Evolutionary conservation across 768 basidiomycete species (phyloP).

Genomic region (Botryobasidium botryosum): DNA sequence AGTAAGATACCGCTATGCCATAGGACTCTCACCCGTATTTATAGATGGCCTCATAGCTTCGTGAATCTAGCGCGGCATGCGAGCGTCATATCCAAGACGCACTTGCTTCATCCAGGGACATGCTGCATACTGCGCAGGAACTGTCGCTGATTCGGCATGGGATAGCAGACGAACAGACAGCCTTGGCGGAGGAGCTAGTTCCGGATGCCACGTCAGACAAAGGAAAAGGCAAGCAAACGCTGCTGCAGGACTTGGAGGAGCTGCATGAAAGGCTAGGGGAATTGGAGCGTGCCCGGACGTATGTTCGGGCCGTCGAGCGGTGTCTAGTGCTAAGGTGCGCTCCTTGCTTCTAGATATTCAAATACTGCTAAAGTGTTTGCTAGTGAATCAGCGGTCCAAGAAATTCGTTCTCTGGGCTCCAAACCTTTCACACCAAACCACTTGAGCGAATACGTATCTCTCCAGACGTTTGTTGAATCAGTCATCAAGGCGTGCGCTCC

Average conservation of each 20-base stretch:
- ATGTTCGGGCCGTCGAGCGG: constrained; percentile 57
- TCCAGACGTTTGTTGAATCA: constrained; percentile 43
- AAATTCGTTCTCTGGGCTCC: constrained; percentile 26
- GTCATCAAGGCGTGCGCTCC: constrained; percentile 26
- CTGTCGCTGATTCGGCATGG: constrained; percentile 61
- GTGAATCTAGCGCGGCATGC: too few relatives aligned
- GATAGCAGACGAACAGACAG: constrained; percentile 58
- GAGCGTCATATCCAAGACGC: too few relatives aligned
- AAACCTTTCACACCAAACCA: constrained; percentile 29
- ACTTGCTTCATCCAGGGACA: too few relatives aligned
- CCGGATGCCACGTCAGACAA: constrained; percentile 30
- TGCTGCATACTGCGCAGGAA: constrained; percentile 46
- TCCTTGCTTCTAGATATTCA: not conserved
- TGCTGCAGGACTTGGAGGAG: constrained; percentile 69
- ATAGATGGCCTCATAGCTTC: too few relatives aligned
- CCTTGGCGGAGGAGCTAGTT: constrained; percentile 45
- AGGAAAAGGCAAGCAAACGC: constrained; percentile 34
- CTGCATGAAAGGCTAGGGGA: constrained; percentile 64
- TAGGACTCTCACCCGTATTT: too few relatives aligned
- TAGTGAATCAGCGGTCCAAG: constrained; percentile 42
- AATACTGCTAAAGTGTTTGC: not conserved
- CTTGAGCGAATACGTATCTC: constrained; percentile 38
- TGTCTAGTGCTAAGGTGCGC: constrained; percentile 55
- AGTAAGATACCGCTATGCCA: too few relatives aligned
- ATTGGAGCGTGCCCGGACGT: constrained; percentile 55